A percentile compares a stretch with the other conserved stretches of the same genome.
Conservation (phyloP, 2,329 filamentous ascomycete species). For the Ophiocordyceps australis region DNA sequence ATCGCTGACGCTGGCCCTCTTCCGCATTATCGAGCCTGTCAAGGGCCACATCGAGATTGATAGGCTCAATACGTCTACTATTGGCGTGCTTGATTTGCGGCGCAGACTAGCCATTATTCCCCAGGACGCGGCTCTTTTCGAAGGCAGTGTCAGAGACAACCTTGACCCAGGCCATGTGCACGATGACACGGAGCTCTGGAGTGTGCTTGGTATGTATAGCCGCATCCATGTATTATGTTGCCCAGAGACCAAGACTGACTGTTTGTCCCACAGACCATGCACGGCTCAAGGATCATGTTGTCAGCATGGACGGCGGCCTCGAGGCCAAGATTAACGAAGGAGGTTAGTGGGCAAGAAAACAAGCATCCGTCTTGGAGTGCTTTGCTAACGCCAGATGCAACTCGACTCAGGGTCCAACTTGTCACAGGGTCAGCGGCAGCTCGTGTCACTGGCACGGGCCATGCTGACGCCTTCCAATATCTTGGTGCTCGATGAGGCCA, state of each 20-base stretch:
- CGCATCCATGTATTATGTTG: no score
- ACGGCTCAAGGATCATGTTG: slow-evolving; percentile 76
- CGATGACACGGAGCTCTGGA: slow-evolving; percentile 95
- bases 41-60: slow-evolving; percentile 81
- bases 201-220: slow-evolving; percentile 69
- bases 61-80: slow-evolving; percentile 70
- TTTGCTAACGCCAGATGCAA: no score
- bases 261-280: slow-evolving; percentile 65
- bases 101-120: slow-evolving; percentile 90
- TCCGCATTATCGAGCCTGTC: slow-evolving; percentile 83
- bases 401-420: slow-evolving; percentile 63
- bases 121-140: slow-evolving; percentile 91
- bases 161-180: slow-evolving; percentile 88
- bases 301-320: slow-evolving; percentile 71
- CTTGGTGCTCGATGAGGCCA: slow-evolving; percentile 90
- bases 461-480: slow-evolving; percentile 94
- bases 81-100: slow-evolving; percentile 77
- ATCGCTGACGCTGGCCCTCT: slow-evolving; percentile 78
- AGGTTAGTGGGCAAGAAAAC: slow-evolving; percentile 39
- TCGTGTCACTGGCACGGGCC: slow-evolving; percentile 83
- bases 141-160: slow-evolving; percentile 85
- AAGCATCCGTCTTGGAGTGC: no score
- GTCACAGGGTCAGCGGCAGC: slow-evolving; percentile 84
- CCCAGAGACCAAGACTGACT: no score
- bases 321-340: slow-evolving; percentile 88